These are phyloP conservation scores for Fomitopsis schrenkii DNA, from an alignment of 1,284 basidiomycete genomes.

Conservation along the genomic window DNA sequence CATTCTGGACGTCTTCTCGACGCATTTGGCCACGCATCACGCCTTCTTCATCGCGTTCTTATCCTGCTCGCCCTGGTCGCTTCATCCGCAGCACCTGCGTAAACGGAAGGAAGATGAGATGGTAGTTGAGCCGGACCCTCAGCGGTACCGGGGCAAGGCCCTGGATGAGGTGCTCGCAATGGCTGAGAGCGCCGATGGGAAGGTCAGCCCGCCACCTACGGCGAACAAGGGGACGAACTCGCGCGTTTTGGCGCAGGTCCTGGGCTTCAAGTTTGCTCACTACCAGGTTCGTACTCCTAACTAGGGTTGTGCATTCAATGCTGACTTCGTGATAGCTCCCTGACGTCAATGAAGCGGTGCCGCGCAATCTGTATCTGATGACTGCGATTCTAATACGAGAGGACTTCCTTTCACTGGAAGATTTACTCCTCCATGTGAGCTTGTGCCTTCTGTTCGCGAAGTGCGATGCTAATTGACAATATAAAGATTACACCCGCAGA, in stretches of 20 bases:
- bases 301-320: slow-evolving; percentile 10
- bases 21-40: slow-evolving; percentile 80
- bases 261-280: slow-evolving; percentile 94
- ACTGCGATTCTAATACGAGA: slow-evolving; percentile 89
- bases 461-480: not conserved
- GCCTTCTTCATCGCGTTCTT: slow-evolving; percentile 91
- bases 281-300: slow-evolving; percentile 67
- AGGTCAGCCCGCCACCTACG: not conserved
- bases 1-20: slow-evolving; percentile 87
- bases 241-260: slow-evolving; percentile 81
- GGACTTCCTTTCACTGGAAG: slow-evolving; percentile 80
- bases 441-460: slow-evolving; percentile 2
- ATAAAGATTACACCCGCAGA: slow-evolving; percentile 73
- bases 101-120: slow-evolving; percentile 22
- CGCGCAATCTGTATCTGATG: slow-evolving; percentile 75
- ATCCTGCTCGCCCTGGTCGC: slow-evolving; percentile 78
- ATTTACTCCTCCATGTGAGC: slow-evolving; percentile 81
- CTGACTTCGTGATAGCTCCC: slow-evolving; percentile 37
- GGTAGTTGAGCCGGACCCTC: slow-evolving; percentile 34
- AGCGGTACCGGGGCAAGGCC: slow-evolving; percentile 50
- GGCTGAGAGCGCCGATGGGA: slow-evolving; percentile 36
- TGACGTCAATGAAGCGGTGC: slow-evolving; percentile 56
- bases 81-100: slow-evolving; percentile 15
- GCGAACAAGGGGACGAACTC: slow-evolving; percentile 34
- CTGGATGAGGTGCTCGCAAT: slow-evolving; percentile 62